Percentiles rank a stretch among this genome's conserved stretches.
Evolutionary conservation across 805 yeast genomes (phyloP).

Genomic region (Candida schatavii): DNA sequence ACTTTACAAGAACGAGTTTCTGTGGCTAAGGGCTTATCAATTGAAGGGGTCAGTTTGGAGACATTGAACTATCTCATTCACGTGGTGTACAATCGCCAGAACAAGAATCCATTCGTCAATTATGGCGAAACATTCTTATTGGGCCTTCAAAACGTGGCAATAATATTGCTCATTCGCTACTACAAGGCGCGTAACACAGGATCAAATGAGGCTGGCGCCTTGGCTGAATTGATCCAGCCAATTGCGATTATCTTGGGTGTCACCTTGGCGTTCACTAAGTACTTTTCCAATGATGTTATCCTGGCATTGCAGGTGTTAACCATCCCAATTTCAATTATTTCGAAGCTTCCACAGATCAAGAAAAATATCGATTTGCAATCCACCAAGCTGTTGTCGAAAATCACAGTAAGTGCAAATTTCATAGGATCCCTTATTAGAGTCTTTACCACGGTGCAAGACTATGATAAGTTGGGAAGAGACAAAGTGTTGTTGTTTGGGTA

Average conservation of each 20-base stretch:
- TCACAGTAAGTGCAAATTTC: slow-evolving; percentile 41
- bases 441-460: slow-evolving; percentile 36
- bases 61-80: slow-evolving; percentile 35
- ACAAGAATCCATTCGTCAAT: slow-evolving; percentile 30
- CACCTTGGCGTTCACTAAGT: slow-evolving; percentile 25
- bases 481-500: slow-evolving; percentile 39
- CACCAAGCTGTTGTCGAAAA: slow-evolving; percentile 33
- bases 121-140: slow-evolving; percentile 41
- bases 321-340: slow-evolving; percentile 36
- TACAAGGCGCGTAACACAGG: slow-evolving; percentile 21
- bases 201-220: slow-evolving; percentile 4
- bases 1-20: slow-evolving; percentile 20
- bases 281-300: slow-evolving; percentile 28
- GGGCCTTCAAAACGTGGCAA: slow-evolving; percentile 37
- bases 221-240: slow-evolving; percentile 23
- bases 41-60: slow-evolving; percentile 35
- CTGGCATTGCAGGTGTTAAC: slow-evolving; percentile 31
- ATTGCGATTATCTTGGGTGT: slow-evolving; percentile 24
- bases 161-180: slow-evolving; percentile 34
- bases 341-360: slow-evolving; percentile 40
- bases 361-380: slow-evolving; percentile 32
- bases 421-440: slow-evolving; percentile 38
- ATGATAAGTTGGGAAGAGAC: slow-evolving; percentile 27
- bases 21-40: slow-evolving; percentile 38
- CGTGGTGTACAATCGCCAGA: slow-evolving; percentile 36